Base-by-base conservation (phyloP, 306 rosid genomes). In the Adenanthera pavonina region DNA sequence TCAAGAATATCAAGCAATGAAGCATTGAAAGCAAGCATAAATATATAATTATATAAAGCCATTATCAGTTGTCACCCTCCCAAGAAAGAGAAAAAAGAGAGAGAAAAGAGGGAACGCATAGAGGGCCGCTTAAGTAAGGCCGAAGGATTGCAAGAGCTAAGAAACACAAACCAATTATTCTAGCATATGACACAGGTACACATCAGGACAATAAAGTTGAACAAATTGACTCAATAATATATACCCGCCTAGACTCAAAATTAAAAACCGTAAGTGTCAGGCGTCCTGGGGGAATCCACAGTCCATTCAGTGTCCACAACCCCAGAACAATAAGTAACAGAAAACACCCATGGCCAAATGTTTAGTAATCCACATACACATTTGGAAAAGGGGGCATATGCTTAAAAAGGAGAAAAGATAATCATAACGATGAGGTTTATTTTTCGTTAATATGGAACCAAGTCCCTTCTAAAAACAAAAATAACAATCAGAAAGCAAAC, bases 401-500 rank as follows among this genome's bases (percentile, higher is more conserved):
- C 51, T 36, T 57, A 34, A 49, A 60, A 33, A 8, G 51, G 36
- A 33, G 16, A 3, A 6, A 57, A 74, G 33, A 67, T 8, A 48
- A 46, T 44, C 30, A 54, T 4, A 25, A 74, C 65, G 12, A 69
- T 41, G 56, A 75, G 41, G 36, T 53, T 41, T 41, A 75, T 61
- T 62, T 49, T 59, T 1, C 36, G 19, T 30, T 36, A 8, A 67
- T 11, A 66, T 33, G 20, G 36, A 60, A 69, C 0, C 54, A 38
- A 41, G 47, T 35, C 30, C 34, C 56, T 49, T 49, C 48, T 6
- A 72, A 4, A 47, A 43, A 8, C 36, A 62, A 64, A 30, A 70
- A 75, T n/a, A 68, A 67, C 51, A 76, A 69, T 38, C 73, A 19
- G 77, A 74, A 48, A 73, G 69, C 67, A 46, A 44, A 74, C 12